Base-by-base conservation (phyloP, 176 grass and related monocot species). In the Poa pratensis region DNA sequence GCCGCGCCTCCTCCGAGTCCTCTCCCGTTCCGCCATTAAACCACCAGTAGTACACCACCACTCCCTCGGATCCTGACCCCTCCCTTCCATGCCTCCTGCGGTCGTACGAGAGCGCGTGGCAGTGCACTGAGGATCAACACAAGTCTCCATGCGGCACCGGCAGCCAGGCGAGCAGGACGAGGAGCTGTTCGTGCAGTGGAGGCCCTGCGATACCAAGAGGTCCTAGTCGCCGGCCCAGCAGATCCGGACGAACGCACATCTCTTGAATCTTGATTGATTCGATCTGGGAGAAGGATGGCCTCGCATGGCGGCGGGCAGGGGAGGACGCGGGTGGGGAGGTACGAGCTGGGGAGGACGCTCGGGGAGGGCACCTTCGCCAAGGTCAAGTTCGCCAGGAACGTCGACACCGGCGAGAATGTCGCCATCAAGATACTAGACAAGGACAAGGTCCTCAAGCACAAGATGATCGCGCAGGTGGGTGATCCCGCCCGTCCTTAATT, bases 341-440 rank as follows among this genome's bases (percentile, higher is more conserved):
- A 94, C 80, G 97, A 99, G 79, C 94, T 99, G 1, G 97, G 97
- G 27, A 87, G 94, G 62, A 99, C 97, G 22, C 91, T 99, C 17
- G 97, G 97, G 8, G 89, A 90, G 55, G 97, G 97, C 8, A 94
- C 91, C 75, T 99, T 99, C 87, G 97, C 97, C 49, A 99, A 99
- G 91, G 97, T 99, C 28, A 99, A 99, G 89, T 99, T 99, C 90
- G 97, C 97, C 17, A 79, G 76, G 80, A 99, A 96, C 90, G 86
- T 94, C 35, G 92, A 96, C 4, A 86, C 91, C 30, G 78, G 70
- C 19, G 97, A 96, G 73, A 88, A 84, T 83, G 94, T 96, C 18
- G 97, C 97, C 84, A 94, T 99, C 89, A 99, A 99, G 90, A 92
- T 99, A 84, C 89, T 99, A 64, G 97, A 99, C 83, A 99, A 99